Base-by-base conservation (phyloP, 192 early-diverging fungal genomes). In the Pecoramyces ruminantium region DNA sequence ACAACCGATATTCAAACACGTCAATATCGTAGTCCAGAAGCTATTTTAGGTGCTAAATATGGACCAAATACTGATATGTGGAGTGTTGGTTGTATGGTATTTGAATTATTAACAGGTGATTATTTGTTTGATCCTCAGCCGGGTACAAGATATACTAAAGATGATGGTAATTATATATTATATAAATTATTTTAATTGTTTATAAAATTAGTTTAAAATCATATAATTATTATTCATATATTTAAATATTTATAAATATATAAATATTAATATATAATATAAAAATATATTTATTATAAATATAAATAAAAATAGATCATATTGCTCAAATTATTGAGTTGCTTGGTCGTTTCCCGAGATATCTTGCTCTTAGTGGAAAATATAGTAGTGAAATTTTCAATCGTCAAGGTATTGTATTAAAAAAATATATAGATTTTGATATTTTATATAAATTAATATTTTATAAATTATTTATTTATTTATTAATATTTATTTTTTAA, bases 1-100 rank as follows among this genome's bases (percentile, higher is more conserved):
- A 96, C 96, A 1, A 92, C 94, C 42, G 95, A 97, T 83, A 97
- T 98, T 81, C 97, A 98, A 87, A 98, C 97, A 42, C 92, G 97
- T 79, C 96, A 98, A 85, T 98, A 98, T 83, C 92, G 97, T 80
- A 94, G 92, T 14, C 97, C 97, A 29, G 97, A 98, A 83, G 97
- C 96, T 3, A 96, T 97, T 79, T 86, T 97, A 27, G 97, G 97
- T 4, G 88, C 92, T 28, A 87, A 89, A 40, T 98, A 96, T 92
- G 93, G 95, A 38, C 81, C 92, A 12, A 92, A 90, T 30, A 92
- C 96, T 11, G 97, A 98, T 84, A 91, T 96, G 29, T 98, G 97
- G 97, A 95, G 93, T 80, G 87, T 96, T 40, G 97, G 94, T 25
- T 97, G 95, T 86, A 92, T 98, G 88, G 87, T 90, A 0, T 98